A percentile compares a stretch with the other conserved stretches of the same genome.
Evolutionary conservation across 371 early-diverging fungal genomes (phyloP).

Genomic region (Rhizopus stolonifer): DNA sequence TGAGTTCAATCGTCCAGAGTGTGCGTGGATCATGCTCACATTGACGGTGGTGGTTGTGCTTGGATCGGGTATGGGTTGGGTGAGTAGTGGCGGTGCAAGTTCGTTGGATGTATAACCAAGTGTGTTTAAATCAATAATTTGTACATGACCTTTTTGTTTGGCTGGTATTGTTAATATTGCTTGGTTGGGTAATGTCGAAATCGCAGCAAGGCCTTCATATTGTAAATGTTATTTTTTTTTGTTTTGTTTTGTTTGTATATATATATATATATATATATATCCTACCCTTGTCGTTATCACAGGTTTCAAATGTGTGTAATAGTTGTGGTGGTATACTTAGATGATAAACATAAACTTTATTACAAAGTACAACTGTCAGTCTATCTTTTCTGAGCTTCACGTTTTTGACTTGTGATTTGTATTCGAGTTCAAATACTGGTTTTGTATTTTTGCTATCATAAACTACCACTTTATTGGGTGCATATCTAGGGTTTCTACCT

Average conservation of each 20-base stretch:
- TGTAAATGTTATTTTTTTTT: too few relatives aligned
- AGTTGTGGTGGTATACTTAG: conserved; percentile 70
- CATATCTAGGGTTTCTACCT: conserved; percentile 83
- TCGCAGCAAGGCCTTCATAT: conserved; percentile 64
- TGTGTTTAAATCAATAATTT: conserved; percentile 79
- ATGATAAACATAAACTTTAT: conserved; percentile 84
- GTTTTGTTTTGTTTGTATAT: not conserved
- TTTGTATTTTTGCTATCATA: conserved; percentile 81
- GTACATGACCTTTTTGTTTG: conserved; percentile 81
- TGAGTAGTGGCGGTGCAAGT: conserved; percentile 6
- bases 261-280: not conserved
- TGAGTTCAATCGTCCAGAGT: conserved; percentile 72
- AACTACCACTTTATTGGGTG: conserved; percentile 90
- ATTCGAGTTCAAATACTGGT: conserved; percentile 78
- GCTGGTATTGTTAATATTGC: conserved; percentile 78
- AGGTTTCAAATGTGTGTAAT: conserved; percentile 83
- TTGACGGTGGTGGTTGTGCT: conserved; percentile 48
- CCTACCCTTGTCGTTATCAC: conserved; percentile 79
- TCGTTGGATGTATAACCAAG: conserved; percentile 37
- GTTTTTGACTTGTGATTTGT: conserved; percentile 77
- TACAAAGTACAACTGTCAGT: conserved; percentile 75
- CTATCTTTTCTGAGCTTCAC: conserved; percentile 82
- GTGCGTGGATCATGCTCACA: conserved; percentile 83
- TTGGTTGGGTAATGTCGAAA: conserved; percentile 59
- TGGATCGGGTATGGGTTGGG: conserved; percentile 4